Percentiles rank a stretch among this genome's conserved stretches.
These are phyloP conservation scores for Kuraishia ogatae DNA, from an alignment of 805 yeast species.

Conservation along the genomic window DNA sequence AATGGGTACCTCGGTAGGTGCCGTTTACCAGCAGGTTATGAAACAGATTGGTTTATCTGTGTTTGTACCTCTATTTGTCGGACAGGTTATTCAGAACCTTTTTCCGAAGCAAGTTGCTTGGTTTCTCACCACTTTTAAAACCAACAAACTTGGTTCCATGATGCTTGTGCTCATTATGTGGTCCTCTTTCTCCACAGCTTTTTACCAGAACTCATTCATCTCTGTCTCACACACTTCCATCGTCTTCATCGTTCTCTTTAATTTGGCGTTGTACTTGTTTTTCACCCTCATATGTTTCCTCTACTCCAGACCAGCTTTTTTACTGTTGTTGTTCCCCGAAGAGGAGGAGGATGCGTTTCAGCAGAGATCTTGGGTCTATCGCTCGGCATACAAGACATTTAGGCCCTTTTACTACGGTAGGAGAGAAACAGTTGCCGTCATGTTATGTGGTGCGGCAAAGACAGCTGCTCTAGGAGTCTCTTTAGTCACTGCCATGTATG, in stretches of 20 bases:
- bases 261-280: constrained; percentile 68
- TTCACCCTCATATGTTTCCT: constrained; percentile 59
- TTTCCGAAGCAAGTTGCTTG: constrained; percentile 59
- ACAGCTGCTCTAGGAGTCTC: constrained; percentile 92
- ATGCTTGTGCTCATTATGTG: constrained; percentile 74
- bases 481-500: constrained; percentile 58
- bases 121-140: constrained; percentile 45
- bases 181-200: constrained; percentile 80
- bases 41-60: constrained; percentile 80
- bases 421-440: constrained; percentile 65
- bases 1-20: constrained; percentile 38
- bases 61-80: constrained; percentile 81
- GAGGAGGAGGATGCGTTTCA: constrained; percentile 32
- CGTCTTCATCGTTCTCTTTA: constrained; percentile 74
- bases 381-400: constrained; percentile 30
- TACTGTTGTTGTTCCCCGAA: constrained; percentile 31
- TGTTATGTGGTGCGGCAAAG: constrained; percentile 90
- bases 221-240: constrained; percentile 60
- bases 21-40: constrained; percentile 70
- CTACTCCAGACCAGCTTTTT: constrained; percentile 51
- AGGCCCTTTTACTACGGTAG: constrained; percentile 65
- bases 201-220: constrained; percentile 66
- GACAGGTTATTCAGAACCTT: constrained; percentile 70
- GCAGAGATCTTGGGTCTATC: constrained; percentile 36
- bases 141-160: constrained; percentile 65